A percentile compares a stretch with the other conserved stretches of the same genome.
Evolutionary conservation across 768 basidiomycete genomes (phyloP).

Genomic region (Leccinum uliginosum): DNA sequence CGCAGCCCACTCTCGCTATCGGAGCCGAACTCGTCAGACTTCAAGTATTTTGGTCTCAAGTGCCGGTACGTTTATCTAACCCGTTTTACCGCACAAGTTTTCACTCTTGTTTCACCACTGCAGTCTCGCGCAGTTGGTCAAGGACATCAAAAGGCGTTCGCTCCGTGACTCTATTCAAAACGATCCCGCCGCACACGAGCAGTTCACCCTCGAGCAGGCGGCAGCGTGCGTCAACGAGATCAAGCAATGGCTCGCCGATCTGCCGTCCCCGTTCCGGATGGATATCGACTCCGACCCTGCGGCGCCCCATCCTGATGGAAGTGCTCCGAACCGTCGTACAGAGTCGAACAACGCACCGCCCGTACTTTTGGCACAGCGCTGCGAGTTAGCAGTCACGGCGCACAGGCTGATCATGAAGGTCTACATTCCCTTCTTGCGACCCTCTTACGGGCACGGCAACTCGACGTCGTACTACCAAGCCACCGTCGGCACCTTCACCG

Average conservation of each 20-base stretch:
- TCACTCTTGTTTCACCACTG: constrained; percentile 2
- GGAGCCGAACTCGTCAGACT: constrained; percentile 32
- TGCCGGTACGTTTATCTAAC: constrained; percentile 45
- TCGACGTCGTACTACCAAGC: constrained; percentile 45
- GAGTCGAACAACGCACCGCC: constrained; percentile 27
- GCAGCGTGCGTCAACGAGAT: constrained; percentile 54
- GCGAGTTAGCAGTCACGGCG: constrained; percentile 57
- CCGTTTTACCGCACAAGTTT: neutral
- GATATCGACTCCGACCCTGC: constrained; percentile 33
- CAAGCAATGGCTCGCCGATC: constrained; percentile 45
- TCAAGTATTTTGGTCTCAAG: constrained; percentile 51
- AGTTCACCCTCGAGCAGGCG: constrained; percentile 59
- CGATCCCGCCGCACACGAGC: constrained; percentile 23
- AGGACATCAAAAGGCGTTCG: constrained; percentile 52
- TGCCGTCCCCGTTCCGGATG: constrained; percentile 49
- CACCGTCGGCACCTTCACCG: constrained; percentile 53
- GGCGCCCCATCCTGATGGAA: constrained; percentile 8
- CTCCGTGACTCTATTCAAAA: constrained; percentile 36
- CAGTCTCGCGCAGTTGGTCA: constrained; percentile 63
- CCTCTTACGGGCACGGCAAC: constrained; percentile 24
- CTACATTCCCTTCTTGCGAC: constrained; percentile 63
- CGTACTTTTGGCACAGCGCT: constrained; percentile 45
- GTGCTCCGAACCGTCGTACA: neutral
- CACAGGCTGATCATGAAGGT: constrained; percentile 58
- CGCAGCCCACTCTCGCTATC: constrained; percentile 21